Percentiles rank a stretch among this genome's conserved stretches.
Evolutionary conservation across 2,329 filamentous ascomycete species (phyloP).

Genomic region (Calcarisporium arbuscula): DNA sequence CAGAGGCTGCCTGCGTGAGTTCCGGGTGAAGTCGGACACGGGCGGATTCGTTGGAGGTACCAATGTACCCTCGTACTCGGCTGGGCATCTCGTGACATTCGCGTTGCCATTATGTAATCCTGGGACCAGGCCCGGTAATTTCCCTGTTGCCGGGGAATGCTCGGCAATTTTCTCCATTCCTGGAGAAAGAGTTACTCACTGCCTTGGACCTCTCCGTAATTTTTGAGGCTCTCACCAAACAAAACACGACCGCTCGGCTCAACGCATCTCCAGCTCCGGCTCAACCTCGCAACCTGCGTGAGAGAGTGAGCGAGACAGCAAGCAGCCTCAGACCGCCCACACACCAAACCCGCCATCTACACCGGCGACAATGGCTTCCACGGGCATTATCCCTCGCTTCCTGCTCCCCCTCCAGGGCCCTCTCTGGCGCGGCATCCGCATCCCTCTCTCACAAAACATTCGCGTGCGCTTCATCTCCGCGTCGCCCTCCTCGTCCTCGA

Average conservation of each 20-base stretch:
- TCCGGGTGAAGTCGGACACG: conserved; percentile 32
- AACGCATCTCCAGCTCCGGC: too few species aligned
- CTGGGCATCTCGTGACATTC: too few species aligned
- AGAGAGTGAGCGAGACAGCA: too few species aligned
- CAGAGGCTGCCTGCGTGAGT: conserved; percentile 17
- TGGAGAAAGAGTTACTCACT: conserved; percentile 1
- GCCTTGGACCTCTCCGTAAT: not conserved
- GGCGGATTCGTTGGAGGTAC: too few species aligned
- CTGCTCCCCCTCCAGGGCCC: conserved; percentile 57
- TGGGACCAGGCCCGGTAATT: conserved; percentile 3
- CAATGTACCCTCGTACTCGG: too few species aligned
- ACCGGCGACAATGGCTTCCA: conserved; percentile 41
- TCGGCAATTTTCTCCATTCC: conserved; percentile 12
- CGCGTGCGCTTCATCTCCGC: conserved; percentile 28
- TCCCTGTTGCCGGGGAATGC: conserved; percentile 9
- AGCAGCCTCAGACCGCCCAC: not conserved
- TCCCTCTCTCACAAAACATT: conserved; percentile 28
- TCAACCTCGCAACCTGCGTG: too few species aligned
- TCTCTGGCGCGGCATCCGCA: conserved; percentile 43
- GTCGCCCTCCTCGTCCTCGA: conserved; percentile 8
- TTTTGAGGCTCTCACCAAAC: too few species aligned
- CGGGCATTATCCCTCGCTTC: conserved; percentile 57
- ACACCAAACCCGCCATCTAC: conserved; percentile 9
- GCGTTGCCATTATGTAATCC: too few species aligned
- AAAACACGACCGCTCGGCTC: too few species aligned